Conservation (phyloP, 345 rosid genomes). For the Eucalyptus coolabah region DNA sequence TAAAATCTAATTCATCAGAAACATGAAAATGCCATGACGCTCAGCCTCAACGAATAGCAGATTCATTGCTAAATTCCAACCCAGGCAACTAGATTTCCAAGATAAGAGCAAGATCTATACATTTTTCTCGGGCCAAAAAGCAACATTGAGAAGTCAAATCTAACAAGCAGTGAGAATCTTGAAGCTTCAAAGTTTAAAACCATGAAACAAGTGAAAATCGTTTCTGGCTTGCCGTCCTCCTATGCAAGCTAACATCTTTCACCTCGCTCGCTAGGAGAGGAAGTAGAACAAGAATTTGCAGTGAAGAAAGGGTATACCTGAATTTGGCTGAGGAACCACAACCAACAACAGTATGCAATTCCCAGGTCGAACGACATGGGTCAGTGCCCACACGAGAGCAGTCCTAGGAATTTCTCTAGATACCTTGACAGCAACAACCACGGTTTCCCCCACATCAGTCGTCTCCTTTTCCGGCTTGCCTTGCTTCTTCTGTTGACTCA, state of each 20-base stretch:
- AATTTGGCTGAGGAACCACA: slow-evolving; percentile 56
- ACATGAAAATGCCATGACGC: not conserved
- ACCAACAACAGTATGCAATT: slow-evolving; percentile 86
- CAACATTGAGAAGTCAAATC: not conserved
- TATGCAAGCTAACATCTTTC: not conserved
- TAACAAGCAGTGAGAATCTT: not conserved
- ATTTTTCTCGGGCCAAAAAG: not conserved
- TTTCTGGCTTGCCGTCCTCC: not conserved
- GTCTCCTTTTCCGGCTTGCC: not conserved
- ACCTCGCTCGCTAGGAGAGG: not conserved
- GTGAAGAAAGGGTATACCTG: slow-evolving; percentile 25
- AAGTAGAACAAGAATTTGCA: not conserved
- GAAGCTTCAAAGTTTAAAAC: not conserved
- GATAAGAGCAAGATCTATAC: not conserved
- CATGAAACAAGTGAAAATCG: not conserved
- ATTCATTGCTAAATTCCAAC: not conserved
- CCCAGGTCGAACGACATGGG: slow-evolving; percentile 93
- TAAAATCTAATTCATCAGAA: not conserved
- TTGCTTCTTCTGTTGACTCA: not conserved
- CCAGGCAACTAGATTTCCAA: not conserved
- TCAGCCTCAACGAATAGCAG: not conserved
- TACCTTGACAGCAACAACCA: not conserved
- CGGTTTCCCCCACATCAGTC: not conserved
- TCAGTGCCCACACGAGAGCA: slow-evolving; percentile 96
- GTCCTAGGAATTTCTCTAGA: slow-evolving; percentile 14